Base-by-base conservation (phyloP, 2,329 filamentous ascomycete genomes). In the Colletotrichum siamense region DNA sequence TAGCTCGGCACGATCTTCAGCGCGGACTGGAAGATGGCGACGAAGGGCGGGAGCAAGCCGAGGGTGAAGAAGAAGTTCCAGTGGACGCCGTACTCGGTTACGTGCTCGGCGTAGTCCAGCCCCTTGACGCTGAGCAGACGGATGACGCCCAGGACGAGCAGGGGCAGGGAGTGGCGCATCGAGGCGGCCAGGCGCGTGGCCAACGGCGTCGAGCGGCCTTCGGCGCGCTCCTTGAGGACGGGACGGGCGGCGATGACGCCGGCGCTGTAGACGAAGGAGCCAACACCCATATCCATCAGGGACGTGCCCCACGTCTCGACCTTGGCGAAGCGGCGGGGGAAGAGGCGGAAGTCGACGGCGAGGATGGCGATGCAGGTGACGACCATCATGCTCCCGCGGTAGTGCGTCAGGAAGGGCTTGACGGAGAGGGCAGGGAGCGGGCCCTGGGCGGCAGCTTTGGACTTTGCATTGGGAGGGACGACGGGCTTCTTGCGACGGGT, bases 51-150 rank as follows among this genome's bases (percentile, higher is more conserved):
- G 28, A 99, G 87, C 64, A 98, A 91, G 8, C 93, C 96, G 12
- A 99, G 89, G 0, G 97, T 99, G 86, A 99, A 99, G 89, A 99
- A 99, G 85, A 99, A 99, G 85, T 99, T 99, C 97, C 97, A 99
- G 85, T 99, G 97, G 12, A 99, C 95, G 59, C 97, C 97, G 82
- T 99, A 99, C 83, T 99, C 97, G 16, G 95, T 96, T 75, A 98
- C 95, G 87, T 99, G 97, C 84, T 99, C 97, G 5, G 96, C 96
- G 83, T 99, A 99, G 83, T 99, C 96, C 34, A 98, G 88, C 8
- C 95, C 95, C 86, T 99, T 99, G 82, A 99, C 96, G 80, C 93
- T 98, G 79, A 95, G 92, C 28, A 99, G 89, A 28, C 97, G 92
- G 71, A 98, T 88, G 28, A 97, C 83, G 16, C 97, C 97, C 6